A percentile compares a stretch with the other conserved stretches of the same genome.
Evolutionary conservation across 495 filamentous ascomycete species (phyloP).

Genomic region (Gamarada debralockiae): DNA sequence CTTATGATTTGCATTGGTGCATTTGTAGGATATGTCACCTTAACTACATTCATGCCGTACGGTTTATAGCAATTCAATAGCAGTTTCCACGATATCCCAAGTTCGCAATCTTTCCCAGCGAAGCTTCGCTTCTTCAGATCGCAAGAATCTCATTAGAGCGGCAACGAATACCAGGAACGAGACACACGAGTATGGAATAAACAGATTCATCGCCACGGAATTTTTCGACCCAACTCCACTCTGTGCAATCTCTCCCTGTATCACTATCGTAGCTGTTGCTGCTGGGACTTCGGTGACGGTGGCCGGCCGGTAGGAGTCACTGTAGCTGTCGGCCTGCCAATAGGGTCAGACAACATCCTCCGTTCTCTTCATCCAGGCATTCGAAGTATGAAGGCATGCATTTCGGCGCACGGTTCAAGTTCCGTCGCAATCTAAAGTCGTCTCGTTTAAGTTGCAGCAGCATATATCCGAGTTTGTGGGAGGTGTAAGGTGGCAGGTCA

Average conservation of each 20-base stretch:
- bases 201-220: not conserved
- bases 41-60: too few relatives aligned
- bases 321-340: not conserved
- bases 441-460: conserved; percentile 17
- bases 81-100: too few relatives aligned
- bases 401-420: conserved; percentile 6
- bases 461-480: conserved; percentile 16
- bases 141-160: conserved; percentile 12
- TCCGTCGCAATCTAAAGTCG: conserved; percentile 6
- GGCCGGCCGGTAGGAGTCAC: conserved; percentile 14
- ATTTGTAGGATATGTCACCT: too few relatives aligned
- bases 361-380: conserved; percentile 12
- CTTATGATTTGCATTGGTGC: too few relatives aligned
- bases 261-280: conserved; percentile 23
- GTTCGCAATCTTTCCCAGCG: too few relatives aligned
- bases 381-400: conserved; percentile 11
- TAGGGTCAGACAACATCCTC: conserved; percentile 15
- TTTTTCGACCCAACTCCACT: conserved; percentile 10
- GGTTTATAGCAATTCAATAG: too few relatives aligned
- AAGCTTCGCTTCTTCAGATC: too few relatives aligned
- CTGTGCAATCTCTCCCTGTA: conserved; percentile 19
- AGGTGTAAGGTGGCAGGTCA: conserved; percentile 1
- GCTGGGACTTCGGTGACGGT: conserved; percentile 24
- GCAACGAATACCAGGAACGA: conserved; percentile 10
- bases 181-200: conserved; percentile 12